Base-by-base conservation (phyloP, 176 grass and related monocot species). In the Phoenix roebelenii region DNA sequence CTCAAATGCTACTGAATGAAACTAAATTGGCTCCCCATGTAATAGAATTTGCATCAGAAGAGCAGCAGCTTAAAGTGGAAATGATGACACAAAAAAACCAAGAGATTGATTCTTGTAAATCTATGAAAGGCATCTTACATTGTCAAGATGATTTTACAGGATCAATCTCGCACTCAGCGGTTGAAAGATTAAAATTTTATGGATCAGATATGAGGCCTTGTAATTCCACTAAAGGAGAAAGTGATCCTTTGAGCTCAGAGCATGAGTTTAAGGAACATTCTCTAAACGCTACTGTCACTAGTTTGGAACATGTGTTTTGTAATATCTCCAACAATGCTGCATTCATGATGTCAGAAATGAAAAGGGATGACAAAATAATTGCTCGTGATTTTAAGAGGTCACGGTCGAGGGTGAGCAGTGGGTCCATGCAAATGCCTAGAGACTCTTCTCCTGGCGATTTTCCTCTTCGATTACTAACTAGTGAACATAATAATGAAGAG, bases 221-320 rank as follows among this genome's bases (percentile, higher is more conserved):
- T 65, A 75, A 73, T 50, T 75, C 65, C 56, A 72, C 65, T 55
- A 73, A 89, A 44, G 63, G 67, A 16, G 58, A 29, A 15, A 70
- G 25, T 64, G 29, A 81, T 23, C 70, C 77, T 19, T 77, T 63
- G 57, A 65, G 67, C 59, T 82, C 74, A 68, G 32, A 74, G 55
- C 66, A 26, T 61, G 12, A 30, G 53, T 26, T 67, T 17, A 55
- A 70, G 70, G 60, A 71, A 48, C 65, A 71, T 53, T 66, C 23
- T 25, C 51, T 74, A 74, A 30, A 5, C 22, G 25, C 68, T 71
- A 61, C 77, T 70, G 49, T 66, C 65, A 23, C 78, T 61, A 59
- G 66, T 24, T 69, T 71, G 44, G 19, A 54, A 49, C 65, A 77
- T 59, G 55, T 77, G 18, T 52, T 63, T 35, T 48, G 18, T 5